A percentile compares a stretch with the other conserved stretches of the same genome.
Conservation (phyloP, 176 grass and related monocot species). For the bread wheat (Triticum aestivum) region IWGSC_CS_RefSeq_v2.1 NC_057802.1:262554470-262554969, state of each 20-base stretch:
- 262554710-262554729: neutral
- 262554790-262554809: neutral
- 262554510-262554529: no score
- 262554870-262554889: neutral
- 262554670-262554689: neutral
- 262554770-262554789: neutral
- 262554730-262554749: neutral
- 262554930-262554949: neutral
- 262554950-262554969: no score
- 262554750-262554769: neutral
- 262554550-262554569: no score
- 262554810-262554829: neutral
- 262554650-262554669: no score
- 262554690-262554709: neutral
- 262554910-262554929: conserved; percentile 13
- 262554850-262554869: neutral
- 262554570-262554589: conserved; percentile 85
- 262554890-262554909: neutral
- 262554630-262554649: no score
- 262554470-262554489: no score
- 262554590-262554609: conserved; percentile 85
- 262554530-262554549: no score
- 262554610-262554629: conserved; percentile 67
- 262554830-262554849: no score
- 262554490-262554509: no score